Percentiles rank a stretch among this genome's conserved stretches.
These are phyloP conservation scores for Ceratocystis ficicola DNA, from an alignment of 2,329 filamentous ascomycete species.

Conservation along the genomic window DNA sequence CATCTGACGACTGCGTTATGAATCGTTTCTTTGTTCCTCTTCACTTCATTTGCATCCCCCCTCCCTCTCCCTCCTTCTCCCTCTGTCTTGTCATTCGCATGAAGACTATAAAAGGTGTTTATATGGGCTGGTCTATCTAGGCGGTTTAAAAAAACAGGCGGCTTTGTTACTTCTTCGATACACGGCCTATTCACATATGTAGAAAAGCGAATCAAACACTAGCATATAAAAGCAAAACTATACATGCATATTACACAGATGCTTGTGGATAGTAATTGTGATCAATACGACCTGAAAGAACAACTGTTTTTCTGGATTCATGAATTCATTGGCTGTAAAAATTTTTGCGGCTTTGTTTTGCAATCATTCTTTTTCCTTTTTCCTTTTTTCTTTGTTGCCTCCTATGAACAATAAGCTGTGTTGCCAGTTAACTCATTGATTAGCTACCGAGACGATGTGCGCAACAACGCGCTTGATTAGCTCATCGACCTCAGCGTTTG, in stretches of 20 bases:
- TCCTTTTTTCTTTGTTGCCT: not conserved
- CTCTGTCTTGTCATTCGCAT: not conserved
- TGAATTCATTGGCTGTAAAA: not conserved
- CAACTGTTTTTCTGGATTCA: not conserved
- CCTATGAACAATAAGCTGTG: slow-evolving; percentile 38
- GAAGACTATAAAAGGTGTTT: slow-evolving; percentile 2
- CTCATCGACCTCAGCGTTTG: slow-evolving; percentile 79
- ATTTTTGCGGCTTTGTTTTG: not conserved
- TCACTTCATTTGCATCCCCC: not conserved
- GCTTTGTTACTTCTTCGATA: not conserved
- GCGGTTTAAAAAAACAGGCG: not conserved
- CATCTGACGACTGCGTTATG: slow-evolving; percentile 5
- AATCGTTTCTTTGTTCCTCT: not conserved
- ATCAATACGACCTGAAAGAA: no score
- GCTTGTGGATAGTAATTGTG: not conserved
- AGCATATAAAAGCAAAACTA: not conserved
- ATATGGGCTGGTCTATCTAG: not conserved
- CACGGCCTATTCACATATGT: not conserved
- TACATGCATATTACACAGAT: not conserved
- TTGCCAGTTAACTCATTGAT: slow-evolving; percentile 8
- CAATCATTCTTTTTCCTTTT: slow-evolving; percentile 7
- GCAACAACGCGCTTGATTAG: slow-evolving; percentile 71
- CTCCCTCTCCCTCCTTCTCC: not conserved
- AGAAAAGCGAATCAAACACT: not conserved
- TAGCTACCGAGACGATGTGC: slow-evolving; percentile 40